A percentile compares a stretch with the other conserved stretches of the same genome.
These are phyloP conservation scores for Hapsidospora chrysogenum DNA, from an alignment of 495 filamentous ascomycete species.

Conservation along the genomic window DNA sequence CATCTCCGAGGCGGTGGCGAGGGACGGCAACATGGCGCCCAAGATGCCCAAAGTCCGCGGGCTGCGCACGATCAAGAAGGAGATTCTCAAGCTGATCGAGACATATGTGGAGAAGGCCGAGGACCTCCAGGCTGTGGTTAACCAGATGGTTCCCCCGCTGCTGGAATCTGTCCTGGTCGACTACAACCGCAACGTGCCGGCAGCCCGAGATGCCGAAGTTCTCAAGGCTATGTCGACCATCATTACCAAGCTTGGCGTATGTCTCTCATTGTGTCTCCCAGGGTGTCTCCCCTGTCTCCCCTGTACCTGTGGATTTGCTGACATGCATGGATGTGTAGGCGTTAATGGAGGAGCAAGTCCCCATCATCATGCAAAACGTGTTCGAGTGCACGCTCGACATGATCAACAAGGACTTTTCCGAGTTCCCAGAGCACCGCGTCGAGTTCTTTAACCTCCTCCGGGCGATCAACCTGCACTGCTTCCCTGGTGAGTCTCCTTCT, in stretches of 20 bases:
- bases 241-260: conserved; percentile 86
- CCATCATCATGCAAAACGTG: conserved; percentile 93
- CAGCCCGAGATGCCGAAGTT: conserved; percentile 91
- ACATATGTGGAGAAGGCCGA: conserved; percentile 96
- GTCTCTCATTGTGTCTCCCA: too few species aligned
- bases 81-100: conserved; percentile 96
- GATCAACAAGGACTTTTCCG: conserved; percentile 99
- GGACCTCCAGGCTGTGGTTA: conserved; percentile 80
- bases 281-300: not conserved
- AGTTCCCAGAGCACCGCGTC: conserved; percentile 94
- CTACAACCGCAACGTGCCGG: conserved; percentile 92
- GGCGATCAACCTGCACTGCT: conserved; percentile 92
- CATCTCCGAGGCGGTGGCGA: conserved; percentile 77
- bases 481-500: conserved; percentile 35
- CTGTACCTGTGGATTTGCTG: not conserved
- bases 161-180: conserved; percentile 88
- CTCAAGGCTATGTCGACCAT: conserved; percentile 96
- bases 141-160: conserved; percentile 90
- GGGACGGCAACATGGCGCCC: conserved; percentile 83
- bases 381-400: conserved; percentile 98
- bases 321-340: conserved; percentile 22
- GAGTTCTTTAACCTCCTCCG: conserved; percentile 95
- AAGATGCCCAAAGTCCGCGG: conserved; percentile 94
- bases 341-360: conserved; percentile 95
- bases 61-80: conserved; percentile 95